A percentile compares a stretch with the other conserved stretches of the same genome.
phyloP scores from a whole-genome alignment of 306 rosid genomes.

The Begonia fuchsioides region DNA sequence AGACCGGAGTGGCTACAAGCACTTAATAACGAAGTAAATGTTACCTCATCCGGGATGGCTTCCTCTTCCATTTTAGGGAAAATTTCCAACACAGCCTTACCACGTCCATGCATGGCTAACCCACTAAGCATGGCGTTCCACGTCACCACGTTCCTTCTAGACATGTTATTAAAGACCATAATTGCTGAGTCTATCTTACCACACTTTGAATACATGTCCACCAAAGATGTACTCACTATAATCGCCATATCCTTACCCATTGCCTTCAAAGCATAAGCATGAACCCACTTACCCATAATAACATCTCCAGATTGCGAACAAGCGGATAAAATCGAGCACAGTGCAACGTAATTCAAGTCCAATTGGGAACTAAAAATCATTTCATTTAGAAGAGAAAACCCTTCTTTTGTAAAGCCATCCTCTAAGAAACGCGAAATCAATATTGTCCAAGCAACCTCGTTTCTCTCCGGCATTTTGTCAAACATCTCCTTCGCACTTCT shows the following conservation, averaged over 20 bases:
- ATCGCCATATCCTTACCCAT: slow-evolving; percentile 29
- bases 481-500: slow-evolving; percentile 42
- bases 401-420: slow-evolving; percentile 30
- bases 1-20: slow-evolving; percentile 68
- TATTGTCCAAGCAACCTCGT: slow-evolving; percentile 71
- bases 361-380: slow-evolving; percentile 37
- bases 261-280: slow-evolving; percentile 42
- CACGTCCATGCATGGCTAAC: slow-evolving; percentile 60
- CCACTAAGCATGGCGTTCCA: slow-evolving; percentile 77
- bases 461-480: slow-evolving; percentile 55
- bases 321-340: slow-evolving; percentile 45
- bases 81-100: slow-evolving; percentile 26
- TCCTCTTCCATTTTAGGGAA: slow-evolving; percentile 40
- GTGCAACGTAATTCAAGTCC: slow-evolving; percentile 37
- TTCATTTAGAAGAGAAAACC: slow-evolving; percentile 29
- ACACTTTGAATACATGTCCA: slow-evolving; percentile 69
- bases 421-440: slow-evolving; percentile 47
- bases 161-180: slow-evolving; percentile 29
- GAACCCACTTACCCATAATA: slow-evolving; percentile 48
- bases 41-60: slow-evolving; percentile 50
- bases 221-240: slow-evolving; percentile 49
- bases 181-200: slow-evolving; percentile 37
- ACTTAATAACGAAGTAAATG: slow-evolving; percentile 53
- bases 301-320: slow-evolving; percentile 45
- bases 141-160: slow-evolving; percentile 39